Evolutionary conservation across 345 rosid species (phyloP).

Genomic region (Excoecaria agallocha): DNA sequence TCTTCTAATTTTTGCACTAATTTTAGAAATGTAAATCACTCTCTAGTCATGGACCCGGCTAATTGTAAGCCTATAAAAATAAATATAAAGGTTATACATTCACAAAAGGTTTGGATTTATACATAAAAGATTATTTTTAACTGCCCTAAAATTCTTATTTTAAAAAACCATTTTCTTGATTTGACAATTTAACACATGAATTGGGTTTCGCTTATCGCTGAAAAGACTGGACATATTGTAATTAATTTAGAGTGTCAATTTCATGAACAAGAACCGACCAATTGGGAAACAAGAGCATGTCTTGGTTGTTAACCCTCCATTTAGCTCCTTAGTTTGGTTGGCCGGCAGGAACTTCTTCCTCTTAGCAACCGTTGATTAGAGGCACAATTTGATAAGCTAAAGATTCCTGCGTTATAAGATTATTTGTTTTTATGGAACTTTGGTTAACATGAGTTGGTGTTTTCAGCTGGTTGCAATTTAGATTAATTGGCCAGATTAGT

Average conservation of each 20-base stretch:
- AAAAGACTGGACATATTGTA: neutral
- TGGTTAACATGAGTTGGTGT: conserved; percentile 2
- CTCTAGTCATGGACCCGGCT: too few relatives aligned
- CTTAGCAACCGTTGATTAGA: neutral
- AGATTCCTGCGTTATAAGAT: neutral
- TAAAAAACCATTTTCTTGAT: too few relatives aligned
- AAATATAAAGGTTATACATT: too few relatives aligned
- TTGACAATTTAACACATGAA: neutral
- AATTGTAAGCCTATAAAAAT: too few relatives aligned
- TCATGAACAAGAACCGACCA: neutral
- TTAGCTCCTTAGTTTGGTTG: conserved; percentile 4
- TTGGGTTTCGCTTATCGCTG: neutral
- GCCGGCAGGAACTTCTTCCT: neutral
- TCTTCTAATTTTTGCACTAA: too few relatives aligned
- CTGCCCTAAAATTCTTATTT: too few relatives aligned
- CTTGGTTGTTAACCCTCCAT: neutral
- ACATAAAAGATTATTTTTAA: too few relatives aligned
- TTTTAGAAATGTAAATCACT: too few relatives aligned
- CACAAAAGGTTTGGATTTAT: too few relatives aligned
- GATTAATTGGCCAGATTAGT: conserved; percentile 14
- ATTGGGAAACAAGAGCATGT: neutral
- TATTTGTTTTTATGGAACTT: neutral
- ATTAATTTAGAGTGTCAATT: neutral
- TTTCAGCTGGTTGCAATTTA: neutral
- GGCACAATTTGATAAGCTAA: neutral